phyloP scores from a whole-genome alignment of 2,329 filamentous ascomycete genomes.

The Phoma sp. region DNA sequence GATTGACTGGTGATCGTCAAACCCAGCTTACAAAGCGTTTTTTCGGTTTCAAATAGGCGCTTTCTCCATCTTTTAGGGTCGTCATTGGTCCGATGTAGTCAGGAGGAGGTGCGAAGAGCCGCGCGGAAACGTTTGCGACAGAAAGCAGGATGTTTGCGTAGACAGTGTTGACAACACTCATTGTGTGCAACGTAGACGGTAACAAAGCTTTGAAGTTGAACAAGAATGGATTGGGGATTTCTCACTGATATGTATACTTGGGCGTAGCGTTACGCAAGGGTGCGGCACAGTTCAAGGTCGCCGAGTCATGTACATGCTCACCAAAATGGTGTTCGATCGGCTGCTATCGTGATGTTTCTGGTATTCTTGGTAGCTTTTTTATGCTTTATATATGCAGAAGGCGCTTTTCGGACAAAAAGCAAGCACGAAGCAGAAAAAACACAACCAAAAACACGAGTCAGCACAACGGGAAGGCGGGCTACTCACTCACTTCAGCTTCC shows the following conservation, averaged over 20 bases:
- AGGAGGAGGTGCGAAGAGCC: conserved; percentile 7
- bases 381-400: neutral
- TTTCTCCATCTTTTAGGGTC: neutral
- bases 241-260: neutral
- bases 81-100: neutral
- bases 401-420: neutral
- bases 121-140: conserved; percentile 5
- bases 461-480: no score
- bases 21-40: neutral
- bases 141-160: conserved; percentile 8
- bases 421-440: neutral
- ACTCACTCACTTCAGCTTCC: neutral
- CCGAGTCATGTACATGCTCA: neutral
- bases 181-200: neutral
- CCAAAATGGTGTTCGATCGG: neutral
- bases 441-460: neutral
- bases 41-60: no score
- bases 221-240: no score
- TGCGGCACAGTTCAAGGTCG: conserved; percentile 8
- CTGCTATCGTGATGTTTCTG: neutral
- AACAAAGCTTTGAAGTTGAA: neutral
- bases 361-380: neutral
- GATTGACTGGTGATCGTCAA: neutral
- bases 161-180: conserved; percentile 4
- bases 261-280: conserved; percentile 6